Percentiles rank a stretch among this genome's conserved stretches.
phyloP scores from a whole-genome alignment of 441 rosid species.

The Lepidium campestre region DNA sequence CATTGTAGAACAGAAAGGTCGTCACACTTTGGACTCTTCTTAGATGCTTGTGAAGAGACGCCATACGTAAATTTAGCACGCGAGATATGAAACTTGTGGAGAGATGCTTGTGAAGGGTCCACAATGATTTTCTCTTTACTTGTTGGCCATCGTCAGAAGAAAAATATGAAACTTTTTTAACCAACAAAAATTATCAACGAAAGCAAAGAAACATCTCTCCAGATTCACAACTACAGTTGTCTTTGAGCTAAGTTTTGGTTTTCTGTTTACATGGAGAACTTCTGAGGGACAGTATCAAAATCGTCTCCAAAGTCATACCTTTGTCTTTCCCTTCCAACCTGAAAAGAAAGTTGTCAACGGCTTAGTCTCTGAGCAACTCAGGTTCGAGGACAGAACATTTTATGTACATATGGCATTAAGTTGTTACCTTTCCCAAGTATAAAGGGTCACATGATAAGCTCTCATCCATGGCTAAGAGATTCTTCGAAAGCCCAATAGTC shows the following conservation, averaged over 20 bases:
- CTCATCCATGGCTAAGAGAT: constrained; percentile 76
- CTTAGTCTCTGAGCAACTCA: constrained; percentile 4
- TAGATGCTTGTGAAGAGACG: not conserved
- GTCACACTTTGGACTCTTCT: not conserved
- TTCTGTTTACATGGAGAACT: constrained; percentile 54
- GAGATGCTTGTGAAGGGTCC: not conserved
- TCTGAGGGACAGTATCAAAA: constrained; percentile 86
- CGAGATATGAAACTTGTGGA: no score
- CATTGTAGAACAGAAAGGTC: no score
- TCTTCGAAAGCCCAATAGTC: constrained; percentile 80
- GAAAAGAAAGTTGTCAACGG: constrained; percentile 9
- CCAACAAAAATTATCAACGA: constrained; percentile 11
- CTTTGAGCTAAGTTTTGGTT: not conserved
- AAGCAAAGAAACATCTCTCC: constrained; percentile 1
- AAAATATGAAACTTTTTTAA: constrained; percentile 1
- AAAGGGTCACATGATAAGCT: constrained; percentile 67
- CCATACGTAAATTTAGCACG: not conserved
- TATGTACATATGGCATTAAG: constrained; percentile 1
- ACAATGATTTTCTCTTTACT: constrained; percentile 7
- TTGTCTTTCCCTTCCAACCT: constrained; percentile 90
- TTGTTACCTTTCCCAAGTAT: constrained; percentile 72
- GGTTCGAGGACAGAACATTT: not conserved
- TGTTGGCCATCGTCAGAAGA: constrained; percentile 7
- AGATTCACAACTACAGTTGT: constrained; percentile 8
- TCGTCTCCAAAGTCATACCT: constrained; percentile 84